Evolutionary conservation across 352 stramenopile species (phyloP).

Genomic region (Ophiocytium majus): DNA sequence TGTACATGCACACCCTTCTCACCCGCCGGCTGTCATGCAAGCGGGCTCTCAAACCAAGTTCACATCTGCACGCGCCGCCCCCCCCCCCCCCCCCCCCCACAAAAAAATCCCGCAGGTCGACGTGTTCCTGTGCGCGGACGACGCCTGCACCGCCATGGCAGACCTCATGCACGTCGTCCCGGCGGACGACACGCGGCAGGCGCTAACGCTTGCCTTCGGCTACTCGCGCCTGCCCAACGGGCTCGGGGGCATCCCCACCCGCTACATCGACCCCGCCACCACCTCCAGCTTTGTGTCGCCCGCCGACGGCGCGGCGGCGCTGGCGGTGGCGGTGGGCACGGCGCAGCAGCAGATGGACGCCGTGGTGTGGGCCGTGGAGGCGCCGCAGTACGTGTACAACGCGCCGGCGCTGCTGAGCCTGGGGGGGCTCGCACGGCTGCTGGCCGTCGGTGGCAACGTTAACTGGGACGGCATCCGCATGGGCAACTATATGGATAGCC

Average conservation of each 20-base stretch:
- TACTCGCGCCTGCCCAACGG: not conserved
- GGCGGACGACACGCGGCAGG: not conserved
- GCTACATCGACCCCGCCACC: not conserved
- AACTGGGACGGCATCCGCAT: not conserved
- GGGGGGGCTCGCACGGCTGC: not conserved
- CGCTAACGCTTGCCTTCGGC: not conserved
- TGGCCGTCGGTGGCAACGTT: not conserved
- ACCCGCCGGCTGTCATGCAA: too few relatives aligned
- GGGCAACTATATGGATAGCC: not conserved
- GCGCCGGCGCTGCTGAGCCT: not conserved
- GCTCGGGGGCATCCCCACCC: not conserved
- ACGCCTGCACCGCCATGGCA: not conserved
- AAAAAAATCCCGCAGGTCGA: too few relatives aligned
- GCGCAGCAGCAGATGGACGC: too few relatives aligned
- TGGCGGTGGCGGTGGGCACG: too few relatives aligned
- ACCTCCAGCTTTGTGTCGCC: not conserved
- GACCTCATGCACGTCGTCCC: not conserved
- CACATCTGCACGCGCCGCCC: too few relatives aligned
- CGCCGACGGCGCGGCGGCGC: too few relatives aligned
- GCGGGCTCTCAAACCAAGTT: too few relatives aligned
- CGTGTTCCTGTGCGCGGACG: not conserved
- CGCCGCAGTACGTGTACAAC: not conserved
- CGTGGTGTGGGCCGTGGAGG: not conserved
- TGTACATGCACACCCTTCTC: too few relatives aligned
- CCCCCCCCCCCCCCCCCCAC: too few relatives aligned